A percentile compares a stretch with the other conserved stretches of the same genome.
These are phyloP conservation scores for Boletus bicolor DNA, from an alignment of 768 basidiomycete species.

Conservation along the genomic window DNA sequence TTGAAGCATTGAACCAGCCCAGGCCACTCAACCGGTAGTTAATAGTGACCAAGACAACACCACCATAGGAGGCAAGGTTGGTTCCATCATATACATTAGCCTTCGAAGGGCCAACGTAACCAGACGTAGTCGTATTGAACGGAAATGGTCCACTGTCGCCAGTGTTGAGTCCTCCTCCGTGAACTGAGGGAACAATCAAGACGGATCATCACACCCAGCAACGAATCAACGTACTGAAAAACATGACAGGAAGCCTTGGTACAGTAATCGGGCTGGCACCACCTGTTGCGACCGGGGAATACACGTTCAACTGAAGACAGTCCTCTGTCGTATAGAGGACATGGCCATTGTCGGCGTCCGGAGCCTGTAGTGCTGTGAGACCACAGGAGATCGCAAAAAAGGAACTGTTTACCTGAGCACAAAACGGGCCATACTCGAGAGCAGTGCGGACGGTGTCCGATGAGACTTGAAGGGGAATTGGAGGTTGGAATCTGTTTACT, in stretches of 20 bases:
- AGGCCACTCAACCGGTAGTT: constrained; percentile 13
- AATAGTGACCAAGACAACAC: constrained; percentile 11
- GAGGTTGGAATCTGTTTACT: constrained; percentile 5
- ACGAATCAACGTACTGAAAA: constrained; percentile 7
- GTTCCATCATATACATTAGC: constrained; percentile 12
- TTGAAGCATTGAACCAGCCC: constrained; percentile 14
- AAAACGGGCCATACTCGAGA: constrained; percentile 5
- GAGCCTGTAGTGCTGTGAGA: not conserved
- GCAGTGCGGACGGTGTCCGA: not conserved
- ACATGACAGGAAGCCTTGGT: constrained; percentile 11
- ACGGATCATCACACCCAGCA: not conserved
- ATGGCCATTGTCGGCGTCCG: constrained; percentile 12
- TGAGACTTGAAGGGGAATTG: constrained; percentile 3
- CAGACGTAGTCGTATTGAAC: constrained; percentile 11
- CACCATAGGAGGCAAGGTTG: constrained; percentile 13
- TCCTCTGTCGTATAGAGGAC: constrained; percentile 5
- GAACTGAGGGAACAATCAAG: not conserved
- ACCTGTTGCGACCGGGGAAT: not conserved
- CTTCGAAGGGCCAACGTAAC: constrained; percentile 4
- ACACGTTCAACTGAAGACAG: constrained; percentile 13
- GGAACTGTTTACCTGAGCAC: constrained; percentile 3
- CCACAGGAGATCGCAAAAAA: not conserved
- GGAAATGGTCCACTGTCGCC: constrained; percentile 12
- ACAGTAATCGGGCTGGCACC: not conserved
- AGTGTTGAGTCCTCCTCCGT: constrained; percentile 12